Evolutionary conservation across 2,329 filamentous ascomycete genomes (phyloP), one percentile per base, ranked within the genome.

Genomic region (Sporothrix euskadiensis): DNA sequence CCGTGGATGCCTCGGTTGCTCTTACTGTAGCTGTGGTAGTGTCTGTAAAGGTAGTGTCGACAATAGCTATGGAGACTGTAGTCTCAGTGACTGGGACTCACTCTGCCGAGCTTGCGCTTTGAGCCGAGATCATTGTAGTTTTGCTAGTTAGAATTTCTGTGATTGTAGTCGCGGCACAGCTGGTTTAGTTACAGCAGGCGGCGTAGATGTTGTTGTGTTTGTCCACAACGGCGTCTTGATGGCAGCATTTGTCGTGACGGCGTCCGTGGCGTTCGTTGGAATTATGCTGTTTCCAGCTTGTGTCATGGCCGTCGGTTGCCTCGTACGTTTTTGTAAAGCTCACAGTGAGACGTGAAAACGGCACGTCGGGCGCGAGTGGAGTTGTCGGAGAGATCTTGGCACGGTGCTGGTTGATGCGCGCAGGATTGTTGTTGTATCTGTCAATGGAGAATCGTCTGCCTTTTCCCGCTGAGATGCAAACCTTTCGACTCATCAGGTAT

Each of bases 251-350:
- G 54, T 57, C 10, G 26, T 57, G 12, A 16, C 16, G 9, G 32
- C 57, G 2, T 6, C 16, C 3, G 57, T 63, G 7, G 19, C 35
- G 4, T 63, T 63, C 30, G 57, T 63, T 30, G 22, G 19, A n/a
- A 32, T 63, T 6, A 63, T 7, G n/a, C n/a, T n/a, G n/a, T n/a
- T n/a, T n/a, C 57, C 57, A 63, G 9, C 32, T 63, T 16, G 57
- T 63, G 16, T 63, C 57, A n/a, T n/a, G n/a, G 4, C 32, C 41
- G 57, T 63, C 66, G 8, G 66, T 69, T 9, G 19, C 41, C 19
- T 69, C 47, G 16, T 14, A 56, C 9, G 66, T 69, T 16, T 57
- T 54, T 7, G 66, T 69, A 41, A 56, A 69, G 49, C 57, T 69
- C 26, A 69, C 26, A 6, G 66, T 69, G 47, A 56, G 6, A 14